Base-by-base conservation (phyloP, 2,329 filamentous ascomycete genomes). In the Gliomastix tumulicola region DNA sequence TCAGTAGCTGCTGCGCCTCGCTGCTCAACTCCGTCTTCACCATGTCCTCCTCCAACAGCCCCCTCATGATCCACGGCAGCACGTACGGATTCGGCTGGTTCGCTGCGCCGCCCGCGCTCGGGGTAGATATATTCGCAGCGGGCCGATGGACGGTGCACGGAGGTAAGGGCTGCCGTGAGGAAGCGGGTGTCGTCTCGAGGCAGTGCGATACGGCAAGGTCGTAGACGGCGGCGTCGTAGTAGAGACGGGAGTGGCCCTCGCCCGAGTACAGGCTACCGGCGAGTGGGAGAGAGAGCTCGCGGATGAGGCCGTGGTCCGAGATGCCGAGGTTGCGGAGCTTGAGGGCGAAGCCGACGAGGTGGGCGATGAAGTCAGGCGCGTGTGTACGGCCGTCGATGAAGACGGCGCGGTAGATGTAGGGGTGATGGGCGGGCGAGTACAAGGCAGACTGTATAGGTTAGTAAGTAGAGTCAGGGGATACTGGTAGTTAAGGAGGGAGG, bases 361-460 rank as follows among this genome's bases (percentile, higher is more conserved):
- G 87, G 3, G 88, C 87, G 35, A 98, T 82, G 53, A 98, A 98
- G 57, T 94, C 89, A 3, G 89, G 88, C 0, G 89, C 84, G 56
- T 97, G 90, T 22, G 96, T 74, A 41, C 89, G 81, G 19, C 89
- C 87, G 58, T 98, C 90, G 37, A 98, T 85, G 55, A 97, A 97
- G 13, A 94, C 88, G n/a, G 89, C 87, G 20, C 92, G 82, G 56
- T 88, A 94, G 40, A 97, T 90, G 57, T 96, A 89, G 1, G 92
- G 92, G 51, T 98, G 92, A 16, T 79, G 80, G 5, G 88, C 79
- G 1, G 84, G 84, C 0, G 87, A 84, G 59, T 94, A 94, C 1
- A 92, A 79, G 13, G 90, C 88, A 3, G 89, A 96, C 78, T 67
- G 32, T n/a, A 20, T 9, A n/a, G n/a, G n/a, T n/a, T n/a, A n/a